Conservation (phyloP, 163 green algal species). For the Trebouxiophyceae sp. region DNA sequence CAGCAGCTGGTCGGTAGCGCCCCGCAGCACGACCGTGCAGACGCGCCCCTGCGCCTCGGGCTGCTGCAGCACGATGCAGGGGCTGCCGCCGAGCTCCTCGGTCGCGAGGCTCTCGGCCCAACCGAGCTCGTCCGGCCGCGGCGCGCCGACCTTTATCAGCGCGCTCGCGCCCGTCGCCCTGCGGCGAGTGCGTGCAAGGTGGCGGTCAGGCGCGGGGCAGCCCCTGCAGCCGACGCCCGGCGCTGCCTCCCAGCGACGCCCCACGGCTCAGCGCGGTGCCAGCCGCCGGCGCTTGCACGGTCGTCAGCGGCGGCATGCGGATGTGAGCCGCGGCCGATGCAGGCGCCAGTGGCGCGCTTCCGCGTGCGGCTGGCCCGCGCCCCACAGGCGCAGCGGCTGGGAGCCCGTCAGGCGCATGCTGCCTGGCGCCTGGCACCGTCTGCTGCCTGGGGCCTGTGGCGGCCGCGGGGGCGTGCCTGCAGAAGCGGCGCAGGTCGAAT, state of each 20-base stretch:
- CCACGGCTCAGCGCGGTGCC: too few species aligned
- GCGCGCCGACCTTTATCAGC: conserved; percentile 64
- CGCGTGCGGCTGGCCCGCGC: too few species aligned
- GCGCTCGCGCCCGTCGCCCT: conserved; percentile 74
- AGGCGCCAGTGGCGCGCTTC: too few species aligned
- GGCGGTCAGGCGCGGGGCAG: too few species aligned
- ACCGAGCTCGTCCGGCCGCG: conserved; percentile 84
- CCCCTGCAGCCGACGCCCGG: too few species aligned
- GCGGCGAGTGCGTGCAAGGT: too few species aligned
- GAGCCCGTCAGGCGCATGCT: too few species aligned
- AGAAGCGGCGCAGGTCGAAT: conserved; percentile 97
- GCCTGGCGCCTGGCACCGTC: too few species aligned
- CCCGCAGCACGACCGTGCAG: conserved; percentile 85
- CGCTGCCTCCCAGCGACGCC: too few species aligned
- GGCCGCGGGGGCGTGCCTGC: conserved; percentile 28
- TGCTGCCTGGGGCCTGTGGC: too few species aligned
- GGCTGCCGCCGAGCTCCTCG: conserved; percentile 86
- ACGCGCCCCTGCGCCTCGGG: conserved; percentile 37
- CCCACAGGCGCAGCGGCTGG: too few species aligned
- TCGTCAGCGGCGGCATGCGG: background rate
- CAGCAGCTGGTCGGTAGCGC: conserved; percentile 80
- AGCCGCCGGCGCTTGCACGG: too few species aligned
- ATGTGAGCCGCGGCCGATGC: background rate
- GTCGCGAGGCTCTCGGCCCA: conserved; percentile 54
- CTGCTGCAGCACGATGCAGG: conserved; percentile 75